Evolutionary conservation across 192 early-diverging fungal species (phyloP).

Genomic region (Coemansia umbellata): DNA sequence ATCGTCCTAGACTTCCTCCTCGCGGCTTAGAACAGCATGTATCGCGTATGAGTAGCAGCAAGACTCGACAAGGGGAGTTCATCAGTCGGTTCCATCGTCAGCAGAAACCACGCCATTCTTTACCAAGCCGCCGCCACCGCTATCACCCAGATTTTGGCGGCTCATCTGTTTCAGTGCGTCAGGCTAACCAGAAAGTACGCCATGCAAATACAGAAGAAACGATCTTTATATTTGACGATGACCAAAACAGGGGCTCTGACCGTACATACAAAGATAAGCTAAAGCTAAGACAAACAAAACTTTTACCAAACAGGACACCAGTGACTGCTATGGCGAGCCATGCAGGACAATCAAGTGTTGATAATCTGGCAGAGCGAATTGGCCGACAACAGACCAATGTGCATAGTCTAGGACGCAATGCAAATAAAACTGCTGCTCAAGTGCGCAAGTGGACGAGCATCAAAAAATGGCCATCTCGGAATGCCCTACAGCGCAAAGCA

Average conservation of each 20-base stretch:
- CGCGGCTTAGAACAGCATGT: constrained; percentile 7
- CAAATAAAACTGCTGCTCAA: neutral
- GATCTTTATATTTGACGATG: constrained; percentile 46
- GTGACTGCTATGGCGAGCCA: neutral
- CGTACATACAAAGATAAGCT: neutral
- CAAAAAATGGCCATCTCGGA: neutral
- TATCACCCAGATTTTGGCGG: neutral
- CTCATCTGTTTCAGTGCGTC: neutral
- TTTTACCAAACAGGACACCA: constrained; percentile 5
- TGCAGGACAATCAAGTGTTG: neutral
- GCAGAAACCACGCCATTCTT: neutral
- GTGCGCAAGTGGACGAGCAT: constrained; percentile 1
- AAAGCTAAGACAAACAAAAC: constrained; percentile 18
- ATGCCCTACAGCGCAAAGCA: constrained; percentile 2
- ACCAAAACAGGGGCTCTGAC: neutral
- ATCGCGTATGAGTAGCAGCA: neutral
- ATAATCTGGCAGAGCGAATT: constrained; percentile 16
- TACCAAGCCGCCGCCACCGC: neutral
- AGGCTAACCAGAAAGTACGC: neutral
- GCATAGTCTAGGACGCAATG: neutral
- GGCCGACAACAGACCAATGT: neutral
- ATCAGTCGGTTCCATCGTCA: constrained; percentile 7
- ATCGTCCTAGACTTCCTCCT: too few species aligned
- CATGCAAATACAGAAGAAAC: neutral
- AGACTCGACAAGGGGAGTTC: constrained; percentile 10